A percentile compares a stretch with the other conserved stretches of the same genome.
These are phyloP conservation scores for Ailanthus altissimus DNA, from an alignment of 345 rosid species.

Conservation along the genomic window DNA sequence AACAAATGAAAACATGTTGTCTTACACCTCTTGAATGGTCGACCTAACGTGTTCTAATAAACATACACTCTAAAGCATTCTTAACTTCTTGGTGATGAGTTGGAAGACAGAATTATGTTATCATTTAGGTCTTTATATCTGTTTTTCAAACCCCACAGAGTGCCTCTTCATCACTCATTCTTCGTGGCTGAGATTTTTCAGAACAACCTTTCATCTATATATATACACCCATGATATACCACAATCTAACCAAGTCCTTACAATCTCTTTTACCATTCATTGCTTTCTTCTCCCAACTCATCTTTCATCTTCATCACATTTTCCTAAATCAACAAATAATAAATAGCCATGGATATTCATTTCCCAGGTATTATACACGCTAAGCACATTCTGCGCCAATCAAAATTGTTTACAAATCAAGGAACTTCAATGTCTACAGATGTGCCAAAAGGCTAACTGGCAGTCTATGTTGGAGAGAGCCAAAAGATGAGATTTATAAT, in stretches of 20 bases:
- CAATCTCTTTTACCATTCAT: neutral
- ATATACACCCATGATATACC: neutral
- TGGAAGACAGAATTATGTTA: constrained; percentile 34
- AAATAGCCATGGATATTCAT: constrained; percentile 5
- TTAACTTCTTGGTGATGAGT: constrained; percentile 12
- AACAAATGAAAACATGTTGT: too few relatives aligned
- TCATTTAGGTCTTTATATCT: constrained; percentile 21
- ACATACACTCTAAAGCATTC: neutral
- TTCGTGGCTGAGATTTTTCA: neutral
- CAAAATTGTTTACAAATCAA: too few relatives aligned
- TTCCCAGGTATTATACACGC: constrained; percentile 19
- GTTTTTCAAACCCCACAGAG: neutral
- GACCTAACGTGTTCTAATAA: neutral
- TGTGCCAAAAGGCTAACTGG: constrained; percentile 31
- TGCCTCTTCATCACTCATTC: constrained; percentile 18
- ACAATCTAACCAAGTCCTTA: constrained; percentile 15
- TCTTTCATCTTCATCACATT: neutral
- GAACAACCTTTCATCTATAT: constrained; percentile 9
- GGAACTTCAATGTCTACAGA: neutral
- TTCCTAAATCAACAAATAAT: neutral
- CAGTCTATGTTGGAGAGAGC: constrained; percentile 33
- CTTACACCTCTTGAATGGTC: neutral
- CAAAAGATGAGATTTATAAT: constrained; percentile 29
- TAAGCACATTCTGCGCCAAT: too few relatives aligned
- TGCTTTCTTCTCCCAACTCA: neutral